These are phyloP conservation scores for Phytopythium montanum DNA, from an alignment of 352 stramenopile genomes.

Conservation along the genomic window DNA sequence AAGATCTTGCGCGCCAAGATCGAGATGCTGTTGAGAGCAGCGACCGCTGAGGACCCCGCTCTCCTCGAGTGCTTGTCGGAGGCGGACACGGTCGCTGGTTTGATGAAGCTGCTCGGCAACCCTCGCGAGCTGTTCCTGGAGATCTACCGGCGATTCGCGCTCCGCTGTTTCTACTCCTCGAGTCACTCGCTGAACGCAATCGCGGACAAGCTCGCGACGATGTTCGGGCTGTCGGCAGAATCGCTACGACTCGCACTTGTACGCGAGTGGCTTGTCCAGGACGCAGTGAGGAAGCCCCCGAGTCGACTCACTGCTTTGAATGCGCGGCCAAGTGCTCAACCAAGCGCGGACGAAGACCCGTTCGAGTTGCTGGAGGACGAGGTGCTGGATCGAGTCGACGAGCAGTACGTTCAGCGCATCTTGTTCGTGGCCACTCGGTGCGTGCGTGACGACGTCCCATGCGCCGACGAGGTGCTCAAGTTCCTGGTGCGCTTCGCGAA, in stretches of 20 bases:
- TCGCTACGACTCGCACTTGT: constrained; percentile 38
- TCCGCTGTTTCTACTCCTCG: constrained; percentile 23
- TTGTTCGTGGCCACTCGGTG: constrained; percentile 23
- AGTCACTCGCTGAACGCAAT: constrained; percentile 27
- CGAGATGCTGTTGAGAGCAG: constrained; percentile 28
- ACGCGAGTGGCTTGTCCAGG: constrained; percentile 46
- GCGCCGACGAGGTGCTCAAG: constrained; percentile 26
- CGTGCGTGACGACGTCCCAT: constrained; percentile 15
- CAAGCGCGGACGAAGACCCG: constrained; percentile 18
- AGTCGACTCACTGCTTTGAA: not conserved
- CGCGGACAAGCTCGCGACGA: constrained; percentile 21
- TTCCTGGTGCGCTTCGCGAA: constrained; percentile 38
- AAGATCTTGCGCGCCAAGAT: constrained; percentile 39
- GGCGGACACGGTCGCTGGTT: constrained; percentile 9
- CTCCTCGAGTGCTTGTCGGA: constrained; percentile 14
- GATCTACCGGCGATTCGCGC: constrained; percentile 38
- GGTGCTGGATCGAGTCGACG: constrained; percentile 22
- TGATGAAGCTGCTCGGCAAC: constrained; percentile 28
- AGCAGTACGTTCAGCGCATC: constrained; percentile 28
- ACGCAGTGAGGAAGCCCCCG: constrained; percentile 21
- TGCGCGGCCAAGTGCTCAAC: not conserved
- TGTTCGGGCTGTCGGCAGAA: constrained; percentile 22
- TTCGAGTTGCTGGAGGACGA: constrained; percentile 34
- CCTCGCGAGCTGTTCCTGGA: constrained; percentile 38
- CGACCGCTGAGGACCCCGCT: constrained; percentile 14